These are phyloP conservation scores for Eutrema heterophyllum DNA, from an alignment of 345 rosid species.

Conservation along the genomic window DNA sequence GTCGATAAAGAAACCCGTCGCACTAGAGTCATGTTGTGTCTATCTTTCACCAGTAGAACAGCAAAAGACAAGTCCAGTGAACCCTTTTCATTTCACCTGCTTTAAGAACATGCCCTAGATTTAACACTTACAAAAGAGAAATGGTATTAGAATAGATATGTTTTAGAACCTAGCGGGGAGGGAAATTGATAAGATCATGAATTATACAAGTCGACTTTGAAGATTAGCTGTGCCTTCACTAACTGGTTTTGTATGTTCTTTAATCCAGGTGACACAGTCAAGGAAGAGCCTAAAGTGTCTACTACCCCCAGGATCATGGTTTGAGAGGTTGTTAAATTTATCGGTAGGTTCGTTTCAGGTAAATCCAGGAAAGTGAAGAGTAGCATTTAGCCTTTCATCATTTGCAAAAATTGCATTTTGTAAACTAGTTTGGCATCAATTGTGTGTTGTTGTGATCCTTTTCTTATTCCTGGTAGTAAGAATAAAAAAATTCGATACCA, in stretches of 20 bases:
- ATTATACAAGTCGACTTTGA: neutral
- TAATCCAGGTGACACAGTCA: slow-evolving; percentile 10
- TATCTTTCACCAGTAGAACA: neutral
- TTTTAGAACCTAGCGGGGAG: neutral
- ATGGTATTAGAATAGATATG: neutral
- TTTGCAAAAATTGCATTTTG: neutral
- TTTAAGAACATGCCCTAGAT: too few relatives aligned
- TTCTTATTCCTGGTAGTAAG: neutral
- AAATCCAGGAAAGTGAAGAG: neutral
- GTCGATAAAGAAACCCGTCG: neutral
- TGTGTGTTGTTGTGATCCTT: neutral
- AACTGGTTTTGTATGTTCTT: slow-evolving; percentile 2
- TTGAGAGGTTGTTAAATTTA: neutral
- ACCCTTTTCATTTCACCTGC: neutral
- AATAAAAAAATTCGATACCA: too few relatives aligned
- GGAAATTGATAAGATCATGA: neutral
- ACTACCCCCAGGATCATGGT: slow-evolving; percentile 20
- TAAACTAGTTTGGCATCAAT: neutral
- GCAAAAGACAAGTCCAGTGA: neutral
- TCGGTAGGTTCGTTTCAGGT: neutral
- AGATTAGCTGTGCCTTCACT: neutral
- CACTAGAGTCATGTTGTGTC: neutral
- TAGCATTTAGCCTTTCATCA: slow-evolving; percentile 5
- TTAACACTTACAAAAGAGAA: neutral
- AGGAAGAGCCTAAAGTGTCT: slow-evolving; percentile 22